These are phyloP conservation scores for Penicillium sp. DNA, from an alignment of 2,329 filamentous ascomycete genomes.

Conservation along the genomic window DNA sequence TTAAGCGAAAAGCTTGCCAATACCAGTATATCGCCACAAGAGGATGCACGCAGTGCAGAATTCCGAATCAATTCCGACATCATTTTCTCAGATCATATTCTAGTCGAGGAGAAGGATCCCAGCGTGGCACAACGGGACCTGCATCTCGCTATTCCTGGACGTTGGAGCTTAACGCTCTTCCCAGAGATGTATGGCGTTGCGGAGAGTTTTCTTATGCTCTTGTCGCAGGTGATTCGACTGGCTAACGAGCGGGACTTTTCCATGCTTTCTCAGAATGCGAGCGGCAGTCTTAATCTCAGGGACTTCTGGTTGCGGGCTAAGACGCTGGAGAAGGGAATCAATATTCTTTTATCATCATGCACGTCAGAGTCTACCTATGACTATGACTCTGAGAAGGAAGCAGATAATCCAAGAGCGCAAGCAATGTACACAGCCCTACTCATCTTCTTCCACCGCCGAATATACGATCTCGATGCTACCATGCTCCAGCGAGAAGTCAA, in stretches of 20 bases:
- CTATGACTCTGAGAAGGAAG: background rate
- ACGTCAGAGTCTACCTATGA: background rate
- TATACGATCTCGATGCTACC: conserved; percentile 25
- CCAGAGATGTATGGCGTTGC: conserved; percentile 27
- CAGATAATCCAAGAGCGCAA: conserved; percentile 12
- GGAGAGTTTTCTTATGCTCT: conserved; percentile 26
- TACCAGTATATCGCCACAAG: background rate
- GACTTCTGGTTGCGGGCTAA: conserved; percentile 29
- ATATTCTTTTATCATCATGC: conserved; percentile 10
- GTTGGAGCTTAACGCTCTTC: conserved; percentile 29
- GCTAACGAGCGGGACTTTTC: conserved; percentile 30
- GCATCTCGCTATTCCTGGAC: conserved; percentile 28
- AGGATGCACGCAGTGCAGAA: conserved; percentile 9
- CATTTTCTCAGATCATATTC: conserved; percentile 20
- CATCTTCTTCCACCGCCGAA: conserved; percentile 28
- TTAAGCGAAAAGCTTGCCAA: background rate
- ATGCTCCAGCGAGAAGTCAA: conserved; percentile 22
- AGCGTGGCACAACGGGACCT: conserved; percentile 27
- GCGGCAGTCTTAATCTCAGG: conserved; percentile 10
- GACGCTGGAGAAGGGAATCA: conserved; percentile 24
- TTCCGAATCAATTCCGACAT: conserved; percentile 24
- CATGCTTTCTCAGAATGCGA: conserved; percentile 3
- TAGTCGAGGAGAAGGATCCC: conserved; percentile 29
- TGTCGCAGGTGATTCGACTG: conserved; percentile 29
- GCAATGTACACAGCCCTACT: conserved; percentile 27